Base-by-base conservation (phyloP, 1,284 basidiomycete genomes). In the Trametes hirsuta region DNA sequence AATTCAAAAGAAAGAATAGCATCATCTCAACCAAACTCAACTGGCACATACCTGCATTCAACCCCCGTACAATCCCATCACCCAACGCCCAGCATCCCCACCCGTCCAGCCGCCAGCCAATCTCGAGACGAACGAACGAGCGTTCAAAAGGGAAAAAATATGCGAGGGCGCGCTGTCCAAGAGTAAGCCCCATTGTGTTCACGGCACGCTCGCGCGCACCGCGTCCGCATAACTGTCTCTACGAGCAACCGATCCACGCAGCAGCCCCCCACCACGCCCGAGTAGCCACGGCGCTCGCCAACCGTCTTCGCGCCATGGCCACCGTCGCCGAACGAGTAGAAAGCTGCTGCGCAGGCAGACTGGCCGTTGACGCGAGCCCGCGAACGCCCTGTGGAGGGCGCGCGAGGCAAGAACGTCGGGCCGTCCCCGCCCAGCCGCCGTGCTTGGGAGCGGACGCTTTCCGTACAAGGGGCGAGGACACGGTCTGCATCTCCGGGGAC, bases 141-240 rank as follows among this genome's bases (percentile, higher is more conserved):
- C 68, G 81, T 80, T 80, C 82, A 58, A 66, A 63, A 51, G 52
- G 68, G 72, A 77, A 81, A 82, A 85, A 85, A 83, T 81, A 74
- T 71, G 52, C 25, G 62, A 67, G 58, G 37, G 63, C 57, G 69
- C 80, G 84, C 81, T 84, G 83, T 79, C 77, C 74, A 83, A 89
- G 87, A 91, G 88, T 91, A 87, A 92, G 90, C 90, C 90, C 90
- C 90, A 91, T 92, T 91, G 83, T 81, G 90, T 91, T 90, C 80
- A 83, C 75, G 79, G 81, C 74, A 46, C 50, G 66, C 35, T 34
- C 39, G 21, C 61, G 65, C 59, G 64, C 63, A 74, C 78, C 78
- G 66, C 86, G 86, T 90, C 86, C 90, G 89, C 84, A 92, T 92
- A 84, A 90, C 90, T 92, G 72, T 91, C 76, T 80, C 85, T 86